Conservation (phyloP, 495 filamentous ascomycete species). For the Pyrenula massariospora region DNA sequence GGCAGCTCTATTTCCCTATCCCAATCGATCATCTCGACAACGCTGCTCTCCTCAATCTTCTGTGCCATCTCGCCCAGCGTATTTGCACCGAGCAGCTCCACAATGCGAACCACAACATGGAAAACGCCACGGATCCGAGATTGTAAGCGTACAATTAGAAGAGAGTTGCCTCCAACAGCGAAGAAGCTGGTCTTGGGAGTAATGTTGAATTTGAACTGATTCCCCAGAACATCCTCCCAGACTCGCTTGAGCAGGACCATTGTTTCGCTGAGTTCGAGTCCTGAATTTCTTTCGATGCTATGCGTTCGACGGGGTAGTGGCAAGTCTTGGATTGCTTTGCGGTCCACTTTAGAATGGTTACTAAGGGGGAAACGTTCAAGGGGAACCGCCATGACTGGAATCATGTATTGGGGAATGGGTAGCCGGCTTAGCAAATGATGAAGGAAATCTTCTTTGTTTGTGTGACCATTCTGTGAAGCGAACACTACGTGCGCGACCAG, state of each 20-base stretch:
- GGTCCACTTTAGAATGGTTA: slow-evolving; percentile 20
- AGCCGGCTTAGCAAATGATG: slow-evolving; percentile 12
- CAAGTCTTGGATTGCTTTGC: slow-evolving; percentile 13
- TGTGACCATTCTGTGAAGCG: slow-evolving; percentile 1
- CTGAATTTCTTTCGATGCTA: slow-evolving; percentile 3
- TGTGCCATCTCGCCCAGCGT: slow-evolving; percentile 22
- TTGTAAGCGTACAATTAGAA: slow-evolving; percentile 15
- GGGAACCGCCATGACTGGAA: slow-evolving; percentile 16
- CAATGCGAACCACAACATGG: slow-evolving; percentile 11
- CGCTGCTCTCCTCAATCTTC: slow-evolving; percentile 7
- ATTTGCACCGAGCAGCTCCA: slow-evolving; percentile 21
- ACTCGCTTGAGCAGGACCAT: slow-evolving; percentile 11
- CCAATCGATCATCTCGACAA: slow-evolving; percentile 15
- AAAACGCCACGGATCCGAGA: slow-evolving; percentile 13
- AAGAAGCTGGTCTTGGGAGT: slow-evolving; percentile 9
- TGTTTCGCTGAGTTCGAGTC: slow-evolving; percentile 12
- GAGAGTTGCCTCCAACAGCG: slow-evolving; percentile 6
- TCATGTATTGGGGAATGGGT: slow-evolving; percentile 25
- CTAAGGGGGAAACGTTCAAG: slow-evolving; percentile 21
- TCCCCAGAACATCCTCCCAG: slow-evolving; percentile 17
- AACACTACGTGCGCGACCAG: slow-evolving; percentile 25
- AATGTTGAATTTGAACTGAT: neutral
- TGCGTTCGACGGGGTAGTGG: slow-evolving; percentile 8
- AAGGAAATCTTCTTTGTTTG: slow-evolving; percentile 9
- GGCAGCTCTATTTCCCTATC: slow-evolving; percentile 14